Conservation (phyloP, 2,329 filamentous ascomycete genomes). For the Penicillium sp. region DNA sequence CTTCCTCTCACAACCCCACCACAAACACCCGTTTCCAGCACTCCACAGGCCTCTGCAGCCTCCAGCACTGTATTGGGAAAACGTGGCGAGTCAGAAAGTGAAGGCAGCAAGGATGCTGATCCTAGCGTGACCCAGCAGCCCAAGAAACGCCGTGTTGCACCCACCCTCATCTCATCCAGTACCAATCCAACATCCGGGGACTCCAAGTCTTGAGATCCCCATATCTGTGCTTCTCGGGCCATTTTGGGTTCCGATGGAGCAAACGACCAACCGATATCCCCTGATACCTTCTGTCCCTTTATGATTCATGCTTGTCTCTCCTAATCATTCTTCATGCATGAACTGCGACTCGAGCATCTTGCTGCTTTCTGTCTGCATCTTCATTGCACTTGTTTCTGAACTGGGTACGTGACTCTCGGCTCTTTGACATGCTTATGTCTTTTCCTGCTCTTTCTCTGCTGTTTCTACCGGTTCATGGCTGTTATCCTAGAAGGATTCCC, state of each 20-base stretch:
- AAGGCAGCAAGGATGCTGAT: constrained; percentile 39
- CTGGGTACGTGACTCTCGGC: background rate
- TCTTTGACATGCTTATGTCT: background rate
- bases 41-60: constrained; percentile 57
- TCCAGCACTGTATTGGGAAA: constrained; percentile 58
- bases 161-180: constrained; percentile 57
- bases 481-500: background rate
- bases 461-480: background rate
- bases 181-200: constrained; percentile 21
- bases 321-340: constrained; percentile 8
- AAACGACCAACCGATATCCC: background rate
- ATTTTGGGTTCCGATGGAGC: background rate
- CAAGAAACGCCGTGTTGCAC: constrained; percentile 72
- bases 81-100: constrained; percentile 51
- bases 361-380: background rate
- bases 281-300: constrained; percentile 3
- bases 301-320: constrained; percentile 26
- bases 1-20: constrained; percentile 88
- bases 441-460: background rate
- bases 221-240: background rate
- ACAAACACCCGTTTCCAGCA: constrained; percentile 69
- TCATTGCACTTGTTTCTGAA: background rate
- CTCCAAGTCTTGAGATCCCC: background rate
- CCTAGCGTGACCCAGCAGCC: constrained; percentile 55
- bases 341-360: background rate